phyloP scores from a whole-genome alignment of 441 rosid species.

The Manihot esculenta region DNA sequence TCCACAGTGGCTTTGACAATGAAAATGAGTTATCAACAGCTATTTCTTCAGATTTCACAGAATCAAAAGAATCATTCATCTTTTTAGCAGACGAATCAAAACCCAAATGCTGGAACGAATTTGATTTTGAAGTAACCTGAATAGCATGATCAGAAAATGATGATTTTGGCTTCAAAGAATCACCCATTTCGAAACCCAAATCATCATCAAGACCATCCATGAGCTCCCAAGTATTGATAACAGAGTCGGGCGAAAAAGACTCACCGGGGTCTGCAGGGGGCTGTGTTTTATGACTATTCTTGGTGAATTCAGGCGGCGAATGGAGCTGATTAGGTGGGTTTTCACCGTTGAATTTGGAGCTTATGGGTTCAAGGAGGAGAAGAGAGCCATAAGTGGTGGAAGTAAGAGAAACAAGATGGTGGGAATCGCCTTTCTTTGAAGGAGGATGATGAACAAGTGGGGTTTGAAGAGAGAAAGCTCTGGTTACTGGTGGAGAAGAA shows the following conservation, averaged over 20 bases:
- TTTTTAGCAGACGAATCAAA: constrained; percentile 35
- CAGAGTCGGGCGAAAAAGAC: constrained; percentile 68
- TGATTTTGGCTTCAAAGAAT: constrained; percentile 26
- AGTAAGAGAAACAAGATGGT: constrained; percentile 81
- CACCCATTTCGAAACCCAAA: constrained; percentile 34
- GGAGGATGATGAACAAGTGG: constrained; percentile 94
- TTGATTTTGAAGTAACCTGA: constrained; percentile 30
- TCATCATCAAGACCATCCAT: constrained; percentile 92
- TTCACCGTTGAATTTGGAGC: constrained; percentile 19
- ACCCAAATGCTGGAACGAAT: constrained; percentile 28
- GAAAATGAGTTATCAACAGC: constrained; percentile 35
- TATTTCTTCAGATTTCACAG: constrained; percentile 30
- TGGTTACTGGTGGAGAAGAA: constrained; percentile 19
- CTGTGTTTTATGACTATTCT: constrained; percentile 18
- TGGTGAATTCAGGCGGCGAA: constrained; percentile 21
- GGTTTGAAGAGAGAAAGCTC: constrained; percentile 60
- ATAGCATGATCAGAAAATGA: constrained; percentile 18
- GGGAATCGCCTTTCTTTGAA: constrained; percentile 74
- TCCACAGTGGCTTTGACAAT: constrained; percentile 71
- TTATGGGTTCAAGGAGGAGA: constrained; percentile 43
- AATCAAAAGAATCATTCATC: constrained; percentile 37
- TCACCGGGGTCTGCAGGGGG: constrained; percentile 31
- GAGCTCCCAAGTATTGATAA: constrained; percentile 95
- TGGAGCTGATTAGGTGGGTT: constrained; percentile 29
- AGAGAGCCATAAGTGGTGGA: constrained; percentile 89